These are phyloP conservation scores for Colletotrichum eremochloae DNA, from an alignment of 2,329 filamentous ascomycete genomes.

Conservation along the genomic window DNA sequence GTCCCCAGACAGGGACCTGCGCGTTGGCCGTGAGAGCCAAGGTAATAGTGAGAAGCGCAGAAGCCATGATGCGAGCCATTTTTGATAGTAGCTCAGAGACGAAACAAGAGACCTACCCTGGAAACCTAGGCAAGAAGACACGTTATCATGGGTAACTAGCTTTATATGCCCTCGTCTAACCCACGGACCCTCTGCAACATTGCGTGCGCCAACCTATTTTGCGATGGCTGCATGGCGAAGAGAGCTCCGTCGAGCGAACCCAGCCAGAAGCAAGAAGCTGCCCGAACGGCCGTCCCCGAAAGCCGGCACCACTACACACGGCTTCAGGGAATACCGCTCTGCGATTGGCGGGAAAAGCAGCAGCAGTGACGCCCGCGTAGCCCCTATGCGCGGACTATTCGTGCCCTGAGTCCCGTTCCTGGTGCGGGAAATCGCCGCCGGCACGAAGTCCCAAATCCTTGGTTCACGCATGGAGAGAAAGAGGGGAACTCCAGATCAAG, in stretches of 20 bases:
- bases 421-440: not conserved
- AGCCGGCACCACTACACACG: not conserved
- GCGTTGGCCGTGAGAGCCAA: constrained; percentile 25
- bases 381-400: constrained; percentile 3
- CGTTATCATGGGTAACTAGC: not conserved
- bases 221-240: not conserved
- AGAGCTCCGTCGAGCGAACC: not conserved
- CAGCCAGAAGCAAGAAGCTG: constrained; percentile 1
- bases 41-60: constrained; percentile 12
- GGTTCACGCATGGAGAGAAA: not conserved
- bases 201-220: not conserved
- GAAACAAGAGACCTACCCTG: not conserved
- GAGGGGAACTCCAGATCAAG: not conserved
- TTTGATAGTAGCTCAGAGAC: not conserved
- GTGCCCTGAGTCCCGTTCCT: not conserved
- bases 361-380: not conserved
- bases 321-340: not conserved
- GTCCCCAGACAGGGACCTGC: constrained; percentile 45
- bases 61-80: constrained; percentile 33
- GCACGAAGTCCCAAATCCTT: constrained; percentile 15
- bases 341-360: constrained; percentile 37
- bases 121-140: not conserved
- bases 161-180: not conserved
- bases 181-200: not conserved
- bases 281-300: not conserved